These are phyloP conservation scores for Eucalyptus erythrocorys DNA, from an alignment of 345 rosid genomes.

Conservation along the genomic window DNA sequence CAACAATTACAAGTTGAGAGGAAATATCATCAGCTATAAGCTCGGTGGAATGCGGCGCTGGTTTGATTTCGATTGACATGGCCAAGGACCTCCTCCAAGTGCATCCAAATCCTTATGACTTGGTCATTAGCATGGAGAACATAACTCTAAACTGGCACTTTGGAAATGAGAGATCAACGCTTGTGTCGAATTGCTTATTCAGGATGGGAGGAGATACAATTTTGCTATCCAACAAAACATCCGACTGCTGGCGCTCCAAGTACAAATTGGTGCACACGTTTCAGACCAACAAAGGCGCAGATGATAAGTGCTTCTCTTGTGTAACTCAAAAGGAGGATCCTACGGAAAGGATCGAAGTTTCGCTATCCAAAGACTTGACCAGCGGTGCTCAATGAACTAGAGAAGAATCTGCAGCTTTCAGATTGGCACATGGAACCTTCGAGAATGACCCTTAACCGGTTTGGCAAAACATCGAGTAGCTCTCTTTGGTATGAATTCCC, in stretches of 20 bases:
- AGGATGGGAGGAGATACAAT: conserved; percentile 53
- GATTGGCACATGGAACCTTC: conserved; percentile 61
- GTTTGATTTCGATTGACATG: conserved; percentile 42
- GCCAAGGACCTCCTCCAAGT: conserved; percentile 41
- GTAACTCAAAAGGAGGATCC: conserved; percentile 40
- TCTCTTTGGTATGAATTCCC: conserved; percentile 51
- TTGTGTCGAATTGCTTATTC: conserved; percentile 43
- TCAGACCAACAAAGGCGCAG: conserved; percentile 42
- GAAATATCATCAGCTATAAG: conserved; percentile 37
- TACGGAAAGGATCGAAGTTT: conserved; percentile 23
- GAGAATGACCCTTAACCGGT: conserved; percentile 40
- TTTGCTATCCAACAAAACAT: conserved; percentile 27
- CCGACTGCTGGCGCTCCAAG: conserved; percentile 22
- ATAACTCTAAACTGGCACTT: conserved; percentile 44
- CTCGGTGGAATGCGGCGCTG: conserved; percentile 56
- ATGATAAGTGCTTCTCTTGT: conserved; percentile 33
- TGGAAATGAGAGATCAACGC: conserved; percentile 42
- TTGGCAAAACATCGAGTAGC: conserved; percentile 49
- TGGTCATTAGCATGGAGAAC: conserved; percentile 48
- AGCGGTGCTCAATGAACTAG: conserved; percentile 36
- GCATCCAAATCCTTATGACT: conserved; percentile 32
- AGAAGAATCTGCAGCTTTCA: conserved; percentile 39
- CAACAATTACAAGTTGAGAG: conserved; percentile 35
- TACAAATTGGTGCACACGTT: conserved; percentile 40
- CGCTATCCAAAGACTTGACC: conserved; percentile 37